These are phyloP conservation scores for Fusarium euwallaceae DNA, from an alignment of 2,329 filamentous ascomycete genomes.

Conservation along the genomic window DNA sequence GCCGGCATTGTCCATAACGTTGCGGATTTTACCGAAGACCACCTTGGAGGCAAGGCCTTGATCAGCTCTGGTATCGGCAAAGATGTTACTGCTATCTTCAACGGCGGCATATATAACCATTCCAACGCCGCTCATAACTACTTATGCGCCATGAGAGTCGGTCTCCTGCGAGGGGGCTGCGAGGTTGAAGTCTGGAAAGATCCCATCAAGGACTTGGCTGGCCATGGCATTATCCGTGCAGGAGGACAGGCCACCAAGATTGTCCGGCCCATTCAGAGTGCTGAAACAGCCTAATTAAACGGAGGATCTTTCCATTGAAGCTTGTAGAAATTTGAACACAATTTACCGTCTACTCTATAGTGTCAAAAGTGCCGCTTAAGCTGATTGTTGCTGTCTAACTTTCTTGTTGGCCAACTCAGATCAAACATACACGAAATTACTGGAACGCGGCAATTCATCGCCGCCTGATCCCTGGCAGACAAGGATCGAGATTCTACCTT, in stretches of 20 bases:
- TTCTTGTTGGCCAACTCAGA: too few species aligned
- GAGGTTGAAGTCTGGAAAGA: constrained; percentile 96
- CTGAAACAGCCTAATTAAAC: constrained; percentile 78
- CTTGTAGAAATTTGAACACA: neutral
- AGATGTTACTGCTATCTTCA: constrained; percentile 91
- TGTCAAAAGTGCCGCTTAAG: neutral
- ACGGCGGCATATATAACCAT: constrained; percentile 90
- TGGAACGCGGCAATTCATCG: neutral
- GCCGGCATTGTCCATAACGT: constrained; percentile 91
- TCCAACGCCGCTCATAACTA: constrained; percentile 92
- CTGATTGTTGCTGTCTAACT: neutral
- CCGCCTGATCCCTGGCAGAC: too few species aligned
- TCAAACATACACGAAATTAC: neutral
- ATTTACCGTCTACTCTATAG: neutral
- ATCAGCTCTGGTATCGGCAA: constrained; percentile 87
- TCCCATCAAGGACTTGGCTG: constrained; percentile 83
- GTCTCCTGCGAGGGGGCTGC: constrained; percentile 86
- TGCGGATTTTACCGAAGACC: constrained; percentile 85
- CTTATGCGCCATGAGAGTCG: constrained; percentile 88
- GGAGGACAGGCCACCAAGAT: constrained; percentile 89
- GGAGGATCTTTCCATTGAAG: neutral
- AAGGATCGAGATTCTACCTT: neutral
- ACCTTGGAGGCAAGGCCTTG: constrained; percentile 90
- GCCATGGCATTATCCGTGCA: constrained; percentile 86
- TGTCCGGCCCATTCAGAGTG: constrained; percentile 81